phyloP scores from a whole-genome alignment of 2,329 filamentous ascomycete genomes.

The Aspergillus puulaauensis region DNA sequence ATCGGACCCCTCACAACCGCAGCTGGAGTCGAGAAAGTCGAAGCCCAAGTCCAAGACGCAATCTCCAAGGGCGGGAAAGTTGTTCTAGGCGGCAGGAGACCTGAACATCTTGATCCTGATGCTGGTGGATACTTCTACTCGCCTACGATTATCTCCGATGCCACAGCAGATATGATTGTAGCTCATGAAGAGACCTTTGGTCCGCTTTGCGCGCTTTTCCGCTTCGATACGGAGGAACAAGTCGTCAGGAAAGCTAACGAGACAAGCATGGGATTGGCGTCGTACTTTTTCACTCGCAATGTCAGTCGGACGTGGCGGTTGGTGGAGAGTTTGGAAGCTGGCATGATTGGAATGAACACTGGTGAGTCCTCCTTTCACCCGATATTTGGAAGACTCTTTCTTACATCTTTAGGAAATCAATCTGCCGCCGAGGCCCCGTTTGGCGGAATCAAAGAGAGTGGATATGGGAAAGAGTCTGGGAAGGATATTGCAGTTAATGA shows the following conservation, averaged over 20 bases:
- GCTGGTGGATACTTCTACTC: conserved; percentile 56
- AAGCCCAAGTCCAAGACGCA: conserved; percentile 62
- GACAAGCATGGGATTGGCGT: conserved; percentile 4
- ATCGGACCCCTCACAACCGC: conserved; percentile 9
- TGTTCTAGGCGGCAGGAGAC: conserved; percentile 55
- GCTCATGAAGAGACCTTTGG: conserved; percentile 64
- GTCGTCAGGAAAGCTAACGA: conserved; percentile 25
- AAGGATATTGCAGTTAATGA: conserved; percentile 44
- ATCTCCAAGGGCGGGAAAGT: conserved; percentile 61
- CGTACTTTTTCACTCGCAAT: conserved; percentile 7
- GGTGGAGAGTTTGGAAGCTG: conserved; percentile 15
- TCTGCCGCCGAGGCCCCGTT: conserved; percentile 24
- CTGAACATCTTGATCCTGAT: conserved; percentile 27
- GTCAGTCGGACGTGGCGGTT: conserved; percentile 11
- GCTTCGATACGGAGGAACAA: conserved; percentile 65
- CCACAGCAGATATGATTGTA: conserved; percentile 58
- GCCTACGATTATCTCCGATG: conserved; percentile 62
- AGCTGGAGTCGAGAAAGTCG: conserved; percentile 49
- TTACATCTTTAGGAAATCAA: conserved; percentile 14
- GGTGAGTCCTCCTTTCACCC: too few relatives aligned
- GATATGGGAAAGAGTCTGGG: conserved; percentile 53
- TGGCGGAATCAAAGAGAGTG: conserved; percentile 27
- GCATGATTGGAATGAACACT: conserved; percentile 26
- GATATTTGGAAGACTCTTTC: too few relatives aligned
- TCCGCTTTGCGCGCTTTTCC: conserved; percentile 61